A percentile compares a stretch with the other conserved stretches of the same genome.
Evolutionary conservation across 345 rosid genomes (phyloP).

Genomic region (Pistacia atlantica): DNA sequence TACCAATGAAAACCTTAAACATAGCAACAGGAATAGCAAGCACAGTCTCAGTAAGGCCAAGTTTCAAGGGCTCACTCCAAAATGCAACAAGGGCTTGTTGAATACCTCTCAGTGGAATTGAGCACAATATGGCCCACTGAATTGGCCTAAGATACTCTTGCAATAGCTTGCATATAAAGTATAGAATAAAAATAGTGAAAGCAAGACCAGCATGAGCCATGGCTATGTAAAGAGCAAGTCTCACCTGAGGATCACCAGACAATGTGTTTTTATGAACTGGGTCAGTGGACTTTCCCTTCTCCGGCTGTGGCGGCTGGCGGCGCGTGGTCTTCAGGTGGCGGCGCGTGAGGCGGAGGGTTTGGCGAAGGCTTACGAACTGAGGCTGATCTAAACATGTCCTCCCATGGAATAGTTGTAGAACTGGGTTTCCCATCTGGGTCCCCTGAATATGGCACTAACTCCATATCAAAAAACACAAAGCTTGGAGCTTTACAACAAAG

Average conservation of each 20-base stretch:
- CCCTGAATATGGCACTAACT: slow-evolving; percentile 62
- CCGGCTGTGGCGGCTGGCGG: slow-evolving; percentile 25
- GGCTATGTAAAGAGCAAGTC: too few species aligned
- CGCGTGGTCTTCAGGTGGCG: not conserved
- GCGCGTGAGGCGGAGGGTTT: slow-evolving; percentile 17
- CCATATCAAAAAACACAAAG: slow-evolving; percentile 44
- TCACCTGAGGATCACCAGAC: too few species aligned
- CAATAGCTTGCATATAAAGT: slow-evolving; percentile 69
- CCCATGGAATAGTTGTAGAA: slow-evolving; percentile 66
- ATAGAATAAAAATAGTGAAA: too few species aligned
- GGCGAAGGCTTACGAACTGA: slow-evolving; percentile 69
- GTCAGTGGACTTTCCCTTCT: slow-evolving; percentile 10
- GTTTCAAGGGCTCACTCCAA: slow-evolving; percentile 77
- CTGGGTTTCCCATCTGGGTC: slow-evolving; percentile 54
- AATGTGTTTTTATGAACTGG: slow-evolving; percentile 33
- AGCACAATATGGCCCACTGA: slow-evolving; percentile 94
- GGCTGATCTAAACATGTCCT: slow-evolving; percentile 95
- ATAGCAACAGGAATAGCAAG: slow-evolving; percentile 84
- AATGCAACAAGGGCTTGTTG: slow-evolving; percentile 82
- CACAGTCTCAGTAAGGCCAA: slow-evolving; percentile 90
- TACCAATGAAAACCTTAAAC: slow-evolving; percentile 67
- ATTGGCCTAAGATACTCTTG: slow-evolving; percentile 87
- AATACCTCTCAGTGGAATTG: slow-evolving; percentile 89
- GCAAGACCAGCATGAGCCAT: too few species aligned
- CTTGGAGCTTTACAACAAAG: slow-evolving; percentile 6